Conservation (phyloP, 352 stramenopile genomes). For the Pilasporangium apinafurcum region DNA sequence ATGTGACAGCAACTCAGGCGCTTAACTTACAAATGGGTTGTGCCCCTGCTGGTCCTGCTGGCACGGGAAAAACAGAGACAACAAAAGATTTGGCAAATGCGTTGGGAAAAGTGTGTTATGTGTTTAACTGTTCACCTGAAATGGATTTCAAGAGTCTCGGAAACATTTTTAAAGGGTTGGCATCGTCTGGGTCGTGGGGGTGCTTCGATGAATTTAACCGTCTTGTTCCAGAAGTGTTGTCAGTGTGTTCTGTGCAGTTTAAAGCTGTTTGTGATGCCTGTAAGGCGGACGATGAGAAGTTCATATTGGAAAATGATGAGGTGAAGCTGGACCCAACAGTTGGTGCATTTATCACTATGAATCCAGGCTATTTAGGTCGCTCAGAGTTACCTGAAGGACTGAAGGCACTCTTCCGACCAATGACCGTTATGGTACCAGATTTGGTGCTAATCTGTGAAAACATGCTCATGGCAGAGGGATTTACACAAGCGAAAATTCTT, state of each 20-base stretch:
- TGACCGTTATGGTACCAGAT: conserved; percentile 96
- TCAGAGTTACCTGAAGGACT: conserved; percentile 93
- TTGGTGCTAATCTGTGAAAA: conserved; percentile 96
- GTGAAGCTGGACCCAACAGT: conserved; percentile 90
- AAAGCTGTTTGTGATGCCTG: conserved; percentile 94
- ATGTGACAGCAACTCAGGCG: conserved; percentile 94
- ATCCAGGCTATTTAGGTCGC: conserved; percentile 93
- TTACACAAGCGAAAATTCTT: conserved; percentile 92
- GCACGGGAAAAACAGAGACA: conserved; percentile 93
- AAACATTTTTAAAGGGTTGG: conserved; percentile 97
- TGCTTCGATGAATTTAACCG: conserved; percentile 98
- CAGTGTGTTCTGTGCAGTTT: conserved; percentile 94
- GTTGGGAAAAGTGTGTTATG: conserved; percentile 93
- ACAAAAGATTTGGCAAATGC: conserved; percentile 94
- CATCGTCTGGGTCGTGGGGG: conserved; percentile 92
- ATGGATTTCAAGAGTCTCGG: conserved; percentile 95
- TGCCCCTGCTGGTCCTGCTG: conserved; percentile 74
- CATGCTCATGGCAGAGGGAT: conserved; percentile 96
- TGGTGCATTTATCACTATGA: conserved; percentile 97
- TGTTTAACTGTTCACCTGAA: conserved; percentile 95
- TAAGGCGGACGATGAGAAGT: conserved; percentile 89
- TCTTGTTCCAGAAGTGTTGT: conserved; percentile 91
- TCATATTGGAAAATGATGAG: conserved; percentile 94
- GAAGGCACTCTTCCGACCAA: conserved; percentile 93
- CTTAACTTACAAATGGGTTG: conserved; percentile 91